These are phyloP conservation scores for Penicillium chermesinum DNA, from an alignment of 495 filamentous ascomycete species.

Conservation along the genomic window DNA sequence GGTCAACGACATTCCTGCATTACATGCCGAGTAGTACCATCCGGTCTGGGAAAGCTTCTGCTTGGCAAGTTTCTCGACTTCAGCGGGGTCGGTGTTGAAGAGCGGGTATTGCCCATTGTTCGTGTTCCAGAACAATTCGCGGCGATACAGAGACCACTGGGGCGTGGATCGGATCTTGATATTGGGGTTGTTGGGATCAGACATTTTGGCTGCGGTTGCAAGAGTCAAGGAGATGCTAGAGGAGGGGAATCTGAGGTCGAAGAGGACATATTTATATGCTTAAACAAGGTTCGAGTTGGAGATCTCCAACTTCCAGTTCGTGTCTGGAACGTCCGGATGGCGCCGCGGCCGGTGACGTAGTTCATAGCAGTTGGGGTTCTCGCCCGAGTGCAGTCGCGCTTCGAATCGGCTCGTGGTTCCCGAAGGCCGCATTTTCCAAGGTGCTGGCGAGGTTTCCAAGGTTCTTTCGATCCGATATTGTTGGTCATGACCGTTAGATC, in stretches of 20 bases:
- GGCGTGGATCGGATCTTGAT: conserved; percentile 9
- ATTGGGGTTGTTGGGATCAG: conserved; percentile 12
- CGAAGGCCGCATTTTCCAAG: too few species aligned
- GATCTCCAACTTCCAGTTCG: too few species aligned
- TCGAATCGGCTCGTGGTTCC: too few species aligned
- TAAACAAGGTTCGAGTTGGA: too few species aligned
- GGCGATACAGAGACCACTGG: conserved; percentile 14
- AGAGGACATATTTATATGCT: too few species aligned
- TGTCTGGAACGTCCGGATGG: too few species aligned
- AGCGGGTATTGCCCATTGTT: conserved; percentile 8
- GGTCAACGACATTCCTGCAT: conserved; percentile 60
- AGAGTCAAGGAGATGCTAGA: not conserved
- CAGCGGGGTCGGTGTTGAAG: conserved; percentile 13
- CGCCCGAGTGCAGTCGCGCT: not conserved
- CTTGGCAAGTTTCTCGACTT: conserved; percentile 10
- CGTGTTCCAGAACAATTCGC: conserved; percentile 14
- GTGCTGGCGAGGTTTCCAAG: too few species aligned
- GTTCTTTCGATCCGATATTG: too few species aligned
- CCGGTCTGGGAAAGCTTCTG: conserved; percentile 12
- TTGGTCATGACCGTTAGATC: too few species aligned
- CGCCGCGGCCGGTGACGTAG: not conserved
- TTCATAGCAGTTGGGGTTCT: not conserved
- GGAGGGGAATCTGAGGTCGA: too few species aligned
- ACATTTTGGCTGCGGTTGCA: not conserved
- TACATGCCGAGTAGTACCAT: conserved; percentile 59